These are phyloP conservation scores for Staphylotrichum tortipilum DNA, from an alignment of 495 filamentous ascomycete species.

Conservation along the genomic window DNA sequence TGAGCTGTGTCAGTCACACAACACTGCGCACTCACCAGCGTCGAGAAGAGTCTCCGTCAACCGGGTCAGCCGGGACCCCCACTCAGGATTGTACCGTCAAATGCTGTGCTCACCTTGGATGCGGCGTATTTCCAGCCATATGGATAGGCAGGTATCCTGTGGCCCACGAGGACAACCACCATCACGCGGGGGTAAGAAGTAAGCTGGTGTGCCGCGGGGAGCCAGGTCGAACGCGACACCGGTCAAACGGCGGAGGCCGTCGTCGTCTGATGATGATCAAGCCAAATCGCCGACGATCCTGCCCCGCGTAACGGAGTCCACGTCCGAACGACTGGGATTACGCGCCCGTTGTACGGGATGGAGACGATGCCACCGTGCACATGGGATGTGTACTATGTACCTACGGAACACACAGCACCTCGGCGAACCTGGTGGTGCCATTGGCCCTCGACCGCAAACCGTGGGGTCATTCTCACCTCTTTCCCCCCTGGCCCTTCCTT, in stretches of 20 bases:
- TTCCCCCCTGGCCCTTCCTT: background rate
- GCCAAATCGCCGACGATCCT: conserved; percentile 1
- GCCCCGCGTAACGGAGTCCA: background rate
- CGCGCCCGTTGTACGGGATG: background rate
- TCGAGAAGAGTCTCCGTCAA: no score
- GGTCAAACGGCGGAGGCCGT: no score
- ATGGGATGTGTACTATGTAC: background rate
- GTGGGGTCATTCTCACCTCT: background rate
- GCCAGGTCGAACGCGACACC: no score
- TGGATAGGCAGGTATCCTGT: background rate
- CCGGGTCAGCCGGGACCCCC: no score
- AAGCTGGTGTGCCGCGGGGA: no score
- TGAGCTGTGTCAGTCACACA: no score
- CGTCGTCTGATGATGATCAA: conserved; percentile 5
- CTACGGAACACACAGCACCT: no score
- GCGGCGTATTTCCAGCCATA: background rate
- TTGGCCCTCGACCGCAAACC: background rate
- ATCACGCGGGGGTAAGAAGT: background rate
- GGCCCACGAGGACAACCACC: background rate
- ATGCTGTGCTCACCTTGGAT: no score
- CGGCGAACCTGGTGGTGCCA: background rate
- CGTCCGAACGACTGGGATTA: background rate
- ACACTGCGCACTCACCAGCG: no score
- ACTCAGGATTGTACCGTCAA: no score
- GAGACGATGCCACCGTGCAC: background rate